Base-by-base conservation (phyloP, 1,139 yeast species). In the Taphrina flavorubra region DNA sequence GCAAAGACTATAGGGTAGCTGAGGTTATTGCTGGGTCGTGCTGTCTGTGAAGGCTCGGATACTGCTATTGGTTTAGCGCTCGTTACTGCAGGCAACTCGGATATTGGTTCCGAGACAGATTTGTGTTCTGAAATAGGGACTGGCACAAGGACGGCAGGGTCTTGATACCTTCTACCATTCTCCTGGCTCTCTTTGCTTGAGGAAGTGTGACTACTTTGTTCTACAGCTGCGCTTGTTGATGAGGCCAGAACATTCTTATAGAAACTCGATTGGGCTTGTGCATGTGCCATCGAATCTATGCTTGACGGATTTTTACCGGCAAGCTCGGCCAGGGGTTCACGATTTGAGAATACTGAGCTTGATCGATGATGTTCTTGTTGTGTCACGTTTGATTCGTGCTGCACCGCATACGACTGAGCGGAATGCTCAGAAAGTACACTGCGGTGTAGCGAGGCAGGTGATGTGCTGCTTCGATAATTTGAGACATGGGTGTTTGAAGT, bases 391-490 rank as follows among this genome's bases (percentile, higher is more conserved):
- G 36, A 49, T 18, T 20, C 53, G n/a, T 49, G 53, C 6, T 20
- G n/a, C 18, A 8, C 10, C 14, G 14, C 6, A 3, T 10, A 7
- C n/a, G 65, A 20, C 14, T 36, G 53, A n/a, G 49, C 39, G 0
- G 62, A 20, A 7, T 46, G 49, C 1, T 25, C 44, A 10, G 67
- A 40, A 14, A 39, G 13, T 18, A 42, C 56, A 20, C 16, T 46
- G n/a, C 34, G 39, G 51, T 39, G 42, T 37, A 40, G 20, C n/a
- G 53, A 49, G 14, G 36, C 40, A 11, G 53, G 56, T 11, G 53
- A 49, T 14, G 53, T 49, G 20, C 53, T 49, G n/a, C 2, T 7
- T 11, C 53, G 53, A 49, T 49, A 18, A 11, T 49, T 49, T 34
- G 53, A 18, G 31, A 49, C 13, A 18, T 25, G 53, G n/a, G 31